phyloP scores from a whole-genome alignment of 768 basidiomycete genomes.

The Mycena indigotica region DNA sequence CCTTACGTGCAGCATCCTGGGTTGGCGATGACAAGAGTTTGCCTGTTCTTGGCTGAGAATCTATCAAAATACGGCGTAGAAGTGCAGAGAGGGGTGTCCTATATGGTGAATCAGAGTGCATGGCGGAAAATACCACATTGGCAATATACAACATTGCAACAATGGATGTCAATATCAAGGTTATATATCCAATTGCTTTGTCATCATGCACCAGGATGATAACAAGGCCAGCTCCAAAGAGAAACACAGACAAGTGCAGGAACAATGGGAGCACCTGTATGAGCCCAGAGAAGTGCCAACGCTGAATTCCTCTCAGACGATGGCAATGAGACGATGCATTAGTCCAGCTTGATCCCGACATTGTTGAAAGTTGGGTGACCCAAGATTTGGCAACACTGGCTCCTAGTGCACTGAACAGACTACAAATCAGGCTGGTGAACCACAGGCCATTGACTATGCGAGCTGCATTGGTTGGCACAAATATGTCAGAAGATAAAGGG shows the following conservation, averaged over 20 bases:
- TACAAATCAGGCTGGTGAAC: slow-evolving; percentile 5
- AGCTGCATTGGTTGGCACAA: not conserved
- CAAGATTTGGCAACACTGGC: slow-evolving; percentile 6
- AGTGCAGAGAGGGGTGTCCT: not conserved
- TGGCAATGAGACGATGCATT: not conserved
- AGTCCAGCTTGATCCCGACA: not conserved
- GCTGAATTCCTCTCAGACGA: not conserved
- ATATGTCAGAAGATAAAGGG: not conserved
- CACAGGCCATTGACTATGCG: slow-evolving; percentile 4
- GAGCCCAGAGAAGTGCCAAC: slow-evolving; percentile 1
- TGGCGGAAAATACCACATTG: not conserved
- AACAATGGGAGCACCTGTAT: not conserved
- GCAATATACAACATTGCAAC: not conserved
- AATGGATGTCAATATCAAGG: not conserved
- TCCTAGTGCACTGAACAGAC: slow-evolving; percentile 4
- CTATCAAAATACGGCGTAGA: not conserved
- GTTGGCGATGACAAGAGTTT: not conserved
- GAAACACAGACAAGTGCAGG: slow-evolving; percentile 1
- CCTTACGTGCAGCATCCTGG: not conserved
- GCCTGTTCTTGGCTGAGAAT: not conserved
- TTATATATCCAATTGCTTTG: not conserved
- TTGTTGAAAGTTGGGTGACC: slow-evolving; percentile 1
- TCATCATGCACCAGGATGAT: not conserved
- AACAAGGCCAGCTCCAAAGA: not conserved
- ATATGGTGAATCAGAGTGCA: not conserved